phyloP scores from a whole-genome alignment of 139 green algal species.

The Desmodesmus armatus region DNA sequence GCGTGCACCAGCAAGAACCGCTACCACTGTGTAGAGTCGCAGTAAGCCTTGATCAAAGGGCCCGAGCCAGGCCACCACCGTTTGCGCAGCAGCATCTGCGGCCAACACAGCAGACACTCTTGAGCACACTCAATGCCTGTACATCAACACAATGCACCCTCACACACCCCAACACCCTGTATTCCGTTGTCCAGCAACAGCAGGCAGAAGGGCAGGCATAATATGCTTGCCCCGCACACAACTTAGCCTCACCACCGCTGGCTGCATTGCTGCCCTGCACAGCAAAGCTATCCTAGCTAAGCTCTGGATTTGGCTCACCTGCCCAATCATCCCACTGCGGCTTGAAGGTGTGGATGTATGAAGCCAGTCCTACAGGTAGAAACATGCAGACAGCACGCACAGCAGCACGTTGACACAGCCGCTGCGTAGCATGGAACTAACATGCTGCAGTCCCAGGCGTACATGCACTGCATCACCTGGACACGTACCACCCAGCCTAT shows the following conservation, averaged over 20 bases:
- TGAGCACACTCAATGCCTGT: neutral
- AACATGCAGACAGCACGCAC: too few relatives aligned
- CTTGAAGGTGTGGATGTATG: neutral
- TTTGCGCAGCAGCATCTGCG: neutral
- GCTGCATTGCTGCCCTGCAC: too few relatives aligned
- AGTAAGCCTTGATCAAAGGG: constrained; percentile 7
- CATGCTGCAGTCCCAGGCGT: too few relatives aligned
- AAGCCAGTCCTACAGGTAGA: neutral
- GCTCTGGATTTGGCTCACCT: too few relatives aligned
- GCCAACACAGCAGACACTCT: neutral
- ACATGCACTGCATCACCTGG: too few relatives aligned
- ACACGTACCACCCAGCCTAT: too few relatives aligned
- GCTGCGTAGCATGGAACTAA: too few relatives aligned
- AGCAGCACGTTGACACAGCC: too few relatives aligned
- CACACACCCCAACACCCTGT: neutral
- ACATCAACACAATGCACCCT: neutral
- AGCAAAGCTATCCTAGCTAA: too few relatives aligned
- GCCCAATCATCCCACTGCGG: neutral
- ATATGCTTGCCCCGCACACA: neutral
- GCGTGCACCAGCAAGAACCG: neutral
- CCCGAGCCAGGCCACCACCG: neutral
- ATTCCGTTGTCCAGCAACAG: neutral
- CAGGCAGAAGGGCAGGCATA: neutral
- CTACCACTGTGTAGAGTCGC: constrained; percentile 12
- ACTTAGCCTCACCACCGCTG: neutral